A percentile compares a stretch with the other conserved stretches of the same genome.
Evolutionary conservation across 331 rosid genomes (phyloP).

Genomic region (Rosa hybrid): DNA sequence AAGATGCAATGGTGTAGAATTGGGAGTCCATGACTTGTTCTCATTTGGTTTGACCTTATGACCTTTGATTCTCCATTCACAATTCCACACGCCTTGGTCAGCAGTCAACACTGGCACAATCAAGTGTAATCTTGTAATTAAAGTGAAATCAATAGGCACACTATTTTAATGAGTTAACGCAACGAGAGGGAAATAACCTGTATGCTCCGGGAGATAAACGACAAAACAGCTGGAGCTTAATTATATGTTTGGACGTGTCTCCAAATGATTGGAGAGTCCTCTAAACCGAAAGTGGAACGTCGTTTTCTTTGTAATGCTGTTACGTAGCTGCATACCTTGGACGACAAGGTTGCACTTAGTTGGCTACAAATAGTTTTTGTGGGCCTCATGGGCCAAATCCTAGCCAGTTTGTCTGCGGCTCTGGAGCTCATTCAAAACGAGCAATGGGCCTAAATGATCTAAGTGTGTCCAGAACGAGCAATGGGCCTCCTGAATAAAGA

Average conservation of each 20-base stretch:
- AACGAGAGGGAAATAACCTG: not conserved
- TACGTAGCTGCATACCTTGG: not conserved
- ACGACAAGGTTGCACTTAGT: not conserved
- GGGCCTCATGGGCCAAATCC: not conserved
- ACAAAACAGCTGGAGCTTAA: not conserved
- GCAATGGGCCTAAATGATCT: not conserved
- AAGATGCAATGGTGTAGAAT: not conserved
- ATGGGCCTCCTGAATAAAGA: not conserved
- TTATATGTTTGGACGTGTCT: not conserved
- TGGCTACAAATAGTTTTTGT: not conserved
- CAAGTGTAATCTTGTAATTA: not conserved
- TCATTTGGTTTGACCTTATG: not conserved
- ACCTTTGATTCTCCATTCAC: not conserved
- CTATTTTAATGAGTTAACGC: not conserved
- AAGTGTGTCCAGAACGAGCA: not conserved
- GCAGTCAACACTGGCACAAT: not conserved
- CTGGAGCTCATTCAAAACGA: not conserved
- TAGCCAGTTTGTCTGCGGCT: not conserved
- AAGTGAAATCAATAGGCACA: not conserved
- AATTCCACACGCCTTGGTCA: not conserved
- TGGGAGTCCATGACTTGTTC: not conserved
- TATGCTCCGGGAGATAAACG: not conserved
- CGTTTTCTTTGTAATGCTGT: not conserved
- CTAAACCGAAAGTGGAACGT: constrained; percentile 11
- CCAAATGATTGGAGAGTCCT: not conserved